Conservation (phyloP, 306 rosid species). For the Vigna mungo region DNA sequence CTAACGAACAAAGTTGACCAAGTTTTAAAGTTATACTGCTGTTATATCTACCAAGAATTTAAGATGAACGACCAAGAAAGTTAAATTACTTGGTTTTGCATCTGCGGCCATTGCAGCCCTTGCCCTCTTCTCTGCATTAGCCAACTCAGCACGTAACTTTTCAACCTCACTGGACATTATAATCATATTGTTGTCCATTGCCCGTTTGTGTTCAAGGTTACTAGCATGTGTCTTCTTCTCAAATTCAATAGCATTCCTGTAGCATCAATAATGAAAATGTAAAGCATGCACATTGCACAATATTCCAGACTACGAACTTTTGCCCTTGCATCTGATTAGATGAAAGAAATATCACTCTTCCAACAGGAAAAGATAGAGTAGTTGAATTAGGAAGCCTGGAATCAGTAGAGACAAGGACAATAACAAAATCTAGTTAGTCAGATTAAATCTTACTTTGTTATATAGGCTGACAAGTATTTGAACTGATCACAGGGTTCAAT, state of each 20-base stretch:
- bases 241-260: conserved; percentile 84
- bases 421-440: conserved; percentile 26
- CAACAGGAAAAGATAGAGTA: conserved; percentile 15
- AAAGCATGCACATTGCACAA: not conserved
- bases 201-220: conserved; percentile 66
- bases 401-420: not conserved
- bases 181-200: conserved; percentile 68
- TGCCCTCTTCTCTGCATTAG: conserved; percentile 79
- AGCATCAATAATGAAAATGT: conserved; percentile 33
- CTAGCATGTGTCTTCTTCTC: conserved; percentile 72
- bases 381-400: conserved; percentile 3
- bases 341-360: conserved; percentile 15
- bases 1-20: not conserved
- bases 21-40: conserved; percentile 20
- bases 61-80: conserved; percentile 1
- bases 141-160: conserved; percentile 79
- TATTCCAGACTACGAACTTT: conserved; percentile 8
- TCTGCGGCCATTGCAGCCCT: conserved; percentile 65
- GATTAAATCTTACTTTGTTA: conserved; percentile 6
- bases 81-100: conserved; percentile 68
- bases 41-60: conserved; percentile 16
- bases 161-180: conserved; percentile 77
- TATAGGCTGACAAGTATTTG: not conserved
- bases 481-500: conserved; percentile 27
- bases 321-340: conserved; percentile 9